Base-by-base conservation (phyloP, 768 basidiomycete genomes). In the Omphalotus guepiniiformis region DNA sequence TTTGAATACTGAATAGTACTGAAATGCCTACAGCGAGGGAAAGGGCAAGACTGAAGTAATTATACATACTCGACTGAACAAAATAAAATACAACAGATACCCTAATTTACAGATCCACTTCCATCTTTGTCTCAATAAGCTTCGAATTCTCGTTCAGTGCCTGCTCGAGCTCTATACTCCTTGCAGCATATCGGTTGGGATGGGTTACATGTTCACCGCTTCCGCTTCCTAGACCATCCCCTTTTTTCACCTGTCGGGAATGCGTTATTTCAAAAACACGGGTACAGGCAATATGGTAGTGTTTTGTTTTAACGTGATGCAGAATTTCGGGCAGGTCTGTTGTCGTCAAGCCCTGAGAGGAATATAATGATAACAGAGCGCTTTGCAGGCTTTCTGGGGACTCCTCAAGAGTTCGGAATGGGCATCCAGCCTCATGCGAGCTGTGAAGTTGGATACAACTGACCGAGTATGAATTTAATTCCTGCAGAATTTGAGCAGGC, bases 181-280 rank as follows among this genome's bases (percentile, higher is more conserved):
- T 73, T n/a, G 82, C 75, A 0, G 83, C 83, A 53, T 90, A 90
- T 56, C 92, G 86, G 63, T 99, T 99, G 8, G 96, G 96, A 68
- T 99, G 96, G 8, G 83, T 88, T 19, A 97, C 88, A 51, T 80
- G 88, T 58, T 96, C 94, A 1, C 88, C 88, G 3, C 67, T 76
- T 11, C 89, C 88, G 3, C 67, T 77, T 6, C 91, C 90, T 36
- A 94, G 56, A 0, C 95, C 96, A 12, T 96, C 91, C 2, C 93
- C 93, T 63, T 89, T 94, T 68, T 79, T 84, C 41, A 95, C 82
- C 7, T 86, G 69, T 16, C 63, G 63, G 19, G 73, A 68, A 63
- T 98, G 95, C 21, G 93, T 96, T 23, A 96, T 75, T 69, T 99
- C 96, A 64, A 93, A 99, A 18, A 98, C 92, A 19, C 94, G 78